phyloP scores from a whole-genome alignment of 805 yeast genomes.

The Metschnikowia chrysomelidarum region DNA sequence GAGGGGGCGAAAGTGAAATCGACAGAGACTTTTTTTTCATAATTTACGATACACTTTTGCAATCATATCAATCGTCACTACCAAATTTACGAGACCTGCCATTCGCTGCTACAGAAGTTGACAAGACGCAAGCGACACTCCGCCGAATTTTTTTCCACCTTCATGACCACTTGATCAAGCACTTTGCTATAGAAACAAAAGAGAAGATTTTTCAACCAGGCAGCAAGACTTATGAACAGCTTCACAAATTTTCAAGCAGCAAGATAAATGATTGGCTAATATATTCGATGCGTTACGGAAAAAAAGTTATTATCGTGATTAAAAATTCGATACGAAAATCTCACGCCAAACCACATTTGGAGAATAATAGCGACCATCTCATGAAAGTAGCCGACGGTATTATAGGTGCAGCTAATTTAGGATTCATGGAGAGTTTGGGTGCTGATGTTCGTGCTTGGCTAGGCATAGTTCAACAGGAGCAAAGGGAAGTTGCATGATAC shows the following conservation, averaged over 20 bases:
- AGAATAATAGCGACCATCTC: slow-evolving; percentile 14
- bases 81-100: slow-evolving; percentile 30
- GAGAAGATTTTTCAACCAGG: slow-evolving; percentile 22
- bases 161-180: slow-evolving; percentile 37
- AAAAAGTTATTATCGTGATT: slow-evolving; percentile 33
- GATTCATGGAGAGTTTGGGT: slow-evolving; percentile 41
- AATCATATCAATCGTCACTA: slow-evolving; percentile 33
- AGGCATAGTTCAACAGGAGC: slow-evolving; percentile 22
- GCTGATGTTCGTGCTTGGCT: slow-evolving; percentile 44
- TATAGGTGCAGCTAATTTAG: slow-evolving; percentile 31
- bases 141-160: slow-evolving; percentile 25
- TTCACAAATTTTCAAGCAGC: slow-evolving; percentile 40
- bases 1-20: too few relatives aligned
- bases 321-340: slow-evolving; percentile 30
- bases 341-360: slow-evolving; percentile 11
- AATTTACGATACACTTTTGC: slow-evolving; percentile 26
- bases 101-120: background rate
- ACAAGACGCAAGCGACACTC: background rate
- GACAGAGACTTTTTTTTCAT: slow-evolving; percentile 40
- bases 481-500: background rate
- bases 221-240: slow-evolving; percentile 29
- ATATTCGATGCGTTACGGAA: slow-evolving; percentile 32
- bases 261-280: slow-evolving; percentile 42
- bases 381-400: slow-evolving; percentile 24
- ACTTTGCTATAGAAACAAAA: slow-evolving; percentile 27